Percentiles rank a stretch among this genome's conserved stretches.
Evolutionary conservation across 2,329 filamentous ascomycete genomes (phyloP).

Genomic region (Knufia fluminis): DNA sequence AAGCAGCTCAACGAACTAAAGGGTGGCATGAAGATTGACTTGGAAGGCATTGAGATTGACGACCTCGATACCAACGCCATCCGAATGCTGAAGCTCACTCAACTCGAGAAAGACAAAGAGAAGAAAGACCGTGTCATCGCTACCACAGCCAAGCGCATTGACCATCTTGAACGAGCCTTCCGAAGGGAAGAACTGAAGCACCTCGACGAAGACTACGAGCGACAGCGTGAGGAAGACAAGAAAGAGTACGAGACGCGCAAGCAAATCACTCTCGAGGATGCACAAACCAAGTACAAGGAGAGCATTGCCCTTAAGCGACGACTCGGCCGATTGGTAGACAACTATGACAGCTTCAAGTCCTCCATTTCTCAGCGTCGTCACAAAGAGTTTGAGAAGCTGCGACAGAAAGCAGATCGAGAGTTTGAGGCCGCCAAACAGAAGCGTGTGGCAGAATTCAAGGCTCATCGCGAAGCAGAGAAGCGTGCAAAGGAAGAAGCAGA

Average conservation of each 20-base stretch:
- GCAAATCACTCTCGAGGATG: constrained; percentile 65
- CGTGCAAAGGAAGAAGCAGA: constrained; percentile 78
- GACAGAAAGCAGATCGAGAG: constrained; percentile 83
- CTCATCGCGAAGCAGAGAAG: constrained; percentile 73
- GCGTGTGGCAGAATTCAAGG: constrained; percentile 80
- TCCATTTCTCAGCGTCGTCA: constrained; percentile 78
- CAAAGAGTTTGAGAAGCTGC: constrained; percentile 91
- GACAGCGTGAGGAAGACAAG: constrained; percentile 68
- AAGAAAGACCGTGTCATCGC: constrained; percentile 85
- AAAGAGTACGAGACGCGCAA: constrained; percentile 73
- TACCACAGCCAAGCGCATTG: constrained; percentile 87
- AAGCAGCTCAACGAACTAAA: constrained; percentile 87
- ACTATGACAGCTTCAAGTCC: constrained; percentile 74
- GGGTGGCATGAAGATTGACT: constrained; percentile 74
- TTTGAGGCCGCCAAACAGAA: constrained; percentile 82
- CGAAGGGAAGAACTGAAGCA: constrained; percentile 94
- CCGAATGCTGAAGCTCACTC: constrained; percentile 86
- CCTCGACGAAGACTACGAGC: constrained; percentile 72
- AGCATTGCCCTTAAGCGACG: constrained; percentile 90
- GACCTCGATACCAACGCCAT: constrained; percentile 83
- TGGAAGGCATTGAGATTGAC: constrained; percentile 63
- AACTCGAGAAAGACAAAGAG: constrained; percentile 96
- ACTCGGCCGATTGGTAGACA: constrained; percentile 71
- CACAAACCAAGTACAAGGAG: constrained; percentile 82
- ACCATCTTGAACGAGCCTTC: constrained; percentile 94